Evolutionary conservation across 2,329 filamentous ascomycete species (phyloP), one percentile per base, ranked within the genome.

Genomic region (Chalara sp.): DNA sequence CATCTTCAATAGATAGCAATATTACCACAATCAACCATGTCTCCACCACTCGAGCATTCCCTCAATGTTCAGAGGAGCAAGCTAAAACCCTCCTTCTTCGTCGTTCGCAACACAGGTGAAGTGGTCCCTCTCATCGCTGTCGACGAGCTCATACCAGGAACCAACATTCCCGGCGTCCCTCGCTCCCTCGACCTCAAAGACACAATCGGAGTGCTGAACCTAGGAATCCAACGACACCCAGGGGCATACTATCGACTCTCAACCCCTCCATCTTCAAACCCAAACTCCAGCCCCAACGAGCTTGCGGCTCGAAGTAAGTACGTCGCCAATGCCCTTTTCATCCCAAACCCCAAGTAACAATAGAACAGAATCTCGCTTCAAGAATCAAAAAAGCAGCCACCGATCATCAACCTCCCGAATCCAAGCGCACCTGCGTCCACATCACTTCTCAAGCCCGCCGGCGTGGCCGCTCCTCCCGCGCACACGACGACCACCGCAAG

Each of bases 81-180:
- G 11, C 58, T 55, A 49, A 55, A 53, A 44, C 61, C 59, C 46
- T 65, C 64, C 6, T 67, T 72, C 63, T 79, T 74, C 59, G 55
- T 79, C 46, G 65, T 74, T 53, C 70, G 75, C 1, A 72, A 70
- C 5, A 63, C 60, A 2, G 57, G 61, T 1, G 63, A 67, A n/a
- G 68, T 76, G 4, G 75, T 80, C 1, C 78, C 78, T 6, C 69
- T 81, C n/a, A 68, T 81, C n/a, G 70, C 77, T 0, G 62, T 72
- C 10, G 77, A 80, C 59, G 68, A 79, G 53, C 69, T 81, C 0
- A 76, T 76, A 0, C 60, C 65, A 1, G 73, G 49, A 21, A 51
- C 58, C 6, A 47, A 59, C 11, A 37, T 64, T 5, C 32, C 55
- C 11, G 72, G 70, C 29, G 64, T 75, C 3, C 73, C 76, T 3